These are phyloP conservation scores for Phaeophleospora eucalypticola DNA, from an alignment of 2,329 filamentous ascomycete genomes.

Conservation along the genomic window DNA sequence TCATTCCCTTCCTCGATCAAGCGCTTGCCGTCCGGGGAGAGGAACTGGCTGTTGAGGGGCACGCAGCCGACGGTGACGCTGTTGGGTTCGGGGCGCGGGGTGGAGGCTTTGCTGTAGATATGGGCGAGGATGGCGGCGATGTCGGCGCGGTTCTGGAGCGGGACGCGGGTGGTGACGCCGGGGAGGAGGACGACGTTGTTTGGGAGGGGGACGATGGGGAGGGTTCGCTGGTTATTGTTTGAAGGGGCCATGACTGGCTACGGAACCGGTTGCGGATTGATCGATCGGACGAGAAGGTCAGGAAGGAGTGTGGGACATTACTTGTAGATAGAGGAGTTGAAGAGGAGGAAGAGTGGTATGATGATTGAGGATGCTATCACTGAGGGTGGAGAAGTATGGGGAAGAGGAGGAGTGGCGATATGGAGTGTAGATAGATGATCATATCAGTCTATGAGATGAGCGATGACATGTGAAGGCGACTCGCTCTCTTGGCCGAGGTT, in stretches of 20 bases:
- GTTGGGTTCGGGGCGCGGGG: constrained; percentile 58
- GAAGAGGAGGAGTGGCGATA: background rate
- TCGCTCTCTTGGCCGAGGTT: constrained; percentile 1
- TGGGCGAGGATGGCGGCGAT: constrained; percentile 82
- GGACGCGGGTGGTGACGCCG: constrained; percentile 77
- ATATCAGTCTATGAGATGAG: background rate
- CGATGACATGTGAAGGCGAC: no score
- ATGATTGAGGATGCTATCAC: background rate
- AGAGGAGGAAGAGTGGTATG: background rate
- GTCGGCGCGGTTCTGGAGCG: constrained; percentile 78
- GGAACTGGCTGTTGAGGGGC: constrained; percentile 70
- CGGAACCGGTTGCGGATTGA: background rate
- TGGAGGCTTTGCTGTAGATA: constrained; percentile 72
- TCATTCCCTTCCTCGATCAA: constrained; percentile 59
- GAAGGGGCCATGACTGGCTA: background rate
- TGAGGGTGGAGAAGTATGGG: background rate
- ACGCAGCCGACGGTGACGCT: constrained; percentile 81
- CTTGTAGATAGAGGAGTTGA: background rate
- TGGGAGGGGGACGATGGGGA: constrained; percentile 79
- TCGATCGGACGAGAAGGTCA: background rate
- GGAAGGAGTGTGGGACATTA: constrained; percentile 3
- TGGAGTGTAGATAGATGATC: background rate
- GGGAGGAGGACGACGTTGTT: constrained; percentile 79
- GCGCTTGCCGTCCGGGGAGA: constrained; percentile 70
- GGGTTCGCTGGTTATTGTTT: constrained; percentile 12